Percentiles rank a stretch among this genome's conserved stretches.
Evolutionary conservation across 495 filamentous ascomycete genomes (phyloP).

Genomic region (Xylaria flabelliformis): DNA sequence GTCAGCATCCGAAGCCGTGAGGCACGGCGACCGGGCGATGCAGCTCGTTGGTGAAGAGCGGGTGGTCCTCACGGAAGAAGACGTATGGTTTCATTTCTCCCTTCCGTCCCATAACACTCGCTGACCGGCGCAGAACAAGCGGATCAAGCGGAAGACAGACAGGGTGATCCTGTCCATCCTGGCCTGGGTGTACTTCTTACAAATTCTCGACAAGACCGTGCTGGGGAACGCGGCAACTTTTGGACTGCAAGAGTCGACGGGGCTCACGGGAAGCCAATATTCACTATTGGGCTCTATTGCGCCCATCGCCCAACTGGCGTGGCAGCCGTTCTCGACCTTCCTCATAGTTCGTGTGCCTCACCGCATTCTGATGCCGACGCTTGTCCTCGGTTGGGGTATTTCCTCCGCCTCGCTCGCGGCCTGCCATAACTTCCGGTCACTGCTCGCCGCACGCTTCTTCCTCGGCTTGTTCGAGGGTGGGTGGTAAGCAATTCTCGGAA

Average conservation of each 20-base stretch:
- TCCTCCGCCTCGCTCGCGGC: conserved; percentile 63
- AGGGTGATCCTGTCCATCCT: conserved; percentile 62
- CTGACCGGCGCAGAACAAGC: conserved; percentile 47
- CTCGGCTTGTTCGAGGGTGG: conserved; percentile 69
- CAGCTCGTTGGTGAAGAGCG: conserved; percentile 33
- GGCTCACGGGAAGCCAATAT: conserved; percentile 64
- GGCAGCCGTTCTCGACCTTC: conserved; percentile 69
- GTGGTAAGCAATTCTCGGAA: conserved; percentile 34
- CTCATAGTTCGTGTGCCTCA: conserved; percentile 71
- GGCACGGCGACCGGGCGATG: conserved; percentile 19
- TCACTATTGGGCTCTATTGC: conserved; percentile 67
- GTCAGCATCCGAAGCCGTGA: neutral
- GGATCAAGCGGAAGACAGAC: conserved; percentile 68
- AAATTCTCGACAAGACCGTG: conserved; percentile 70
- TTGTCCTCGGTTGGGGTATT: conserved; percentile 68
- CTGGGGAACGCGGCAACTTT: conserved; percentile 69
- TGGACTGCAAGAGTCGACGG: conserved; percentile 61
- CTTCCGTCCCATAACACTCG: neutral
- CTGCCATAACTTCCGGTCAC: conserved; percentile 53
- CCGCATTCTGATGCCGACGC: conserved; percentile 65
- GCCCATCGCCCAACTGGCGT: conserved; percentile 68
- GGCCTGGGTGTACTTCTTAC: conserved; percentile 69
- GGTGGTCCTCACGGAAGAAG: conserved; percentile 56
- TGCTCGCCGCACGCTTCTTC: conserved; percentile 64
- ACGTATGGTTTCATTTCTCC: conserved; percentile 36